A percentile compares a stretch with the other conserved stretches of the same genome.
Conservation (phyloP, 2,329 filamentous ascomycete species). For the Byssochlamys sp. region DNA sequence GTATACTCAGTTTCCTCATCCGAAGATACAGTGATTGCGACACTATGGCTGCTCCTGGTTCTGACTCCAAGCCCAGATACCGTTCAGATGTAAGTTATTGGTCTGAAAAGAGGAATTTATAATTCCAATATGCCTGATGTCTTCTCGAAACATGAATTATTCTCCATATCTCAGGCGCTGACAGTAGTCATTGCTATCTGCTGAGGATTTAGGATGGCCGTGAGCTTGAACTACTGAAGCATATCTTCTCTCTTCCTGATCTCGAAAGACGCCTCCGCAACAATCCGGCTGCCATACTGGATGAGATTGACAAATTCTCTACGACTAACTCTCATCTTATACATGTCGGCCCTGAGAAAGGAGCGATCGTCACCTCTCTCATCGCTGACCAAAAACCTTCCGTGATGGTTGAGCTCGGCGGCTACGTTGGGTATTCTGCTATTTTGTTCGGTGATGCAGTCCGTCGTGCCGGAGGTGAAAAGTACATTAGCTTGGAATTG, state of each 20-base stretch:
- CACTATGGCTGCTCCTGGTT: neutral
- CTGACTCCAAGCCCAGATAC: neutral
- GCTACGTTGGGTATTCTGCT: conserved; percentile 73
- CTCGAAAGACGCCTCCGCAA: conserved; percentile 52
- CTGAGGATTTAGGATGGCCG: conserved; percentile 50
- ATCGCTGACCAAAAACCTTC: conserved; percentile 58
- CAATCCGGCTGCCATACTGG: conserved; percentile 54
- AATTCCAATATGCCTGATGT: neutral
- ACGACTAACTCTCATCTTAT: conserved; percentile 62
- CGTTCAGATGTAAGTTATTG: neutral
- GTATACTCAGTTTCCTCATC: neutral
- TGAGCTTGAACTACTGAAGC: conserved; percentile 64
- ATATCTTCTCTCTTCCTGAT: conserved; percentile 53
- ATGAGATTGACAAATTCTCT: conserved; percentile 61
- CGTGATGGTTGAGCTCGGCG: conserved; percentile 67
- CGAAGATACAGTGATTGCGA: neutral
- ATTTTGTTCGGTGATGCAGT: conserved; percentile 64
- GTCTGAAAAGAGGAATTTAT: neutral
- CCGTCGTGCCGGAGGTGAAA: conserved; percentile 51
- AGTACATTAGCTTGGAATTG: conserved; percentile 63
- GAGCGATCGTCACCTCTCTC: conserved; percentile 57
- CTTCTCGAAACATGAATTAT: neutral
- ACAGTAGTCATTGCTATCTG: neutral
- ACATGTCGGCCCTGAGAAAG: conserved; percentile 70
- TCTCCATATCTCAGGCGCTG: neutral